phyloP scores from a whole-genome alignment of 2,329 filamentous ascomycete species.

The Cercospora sp. region DNA sequence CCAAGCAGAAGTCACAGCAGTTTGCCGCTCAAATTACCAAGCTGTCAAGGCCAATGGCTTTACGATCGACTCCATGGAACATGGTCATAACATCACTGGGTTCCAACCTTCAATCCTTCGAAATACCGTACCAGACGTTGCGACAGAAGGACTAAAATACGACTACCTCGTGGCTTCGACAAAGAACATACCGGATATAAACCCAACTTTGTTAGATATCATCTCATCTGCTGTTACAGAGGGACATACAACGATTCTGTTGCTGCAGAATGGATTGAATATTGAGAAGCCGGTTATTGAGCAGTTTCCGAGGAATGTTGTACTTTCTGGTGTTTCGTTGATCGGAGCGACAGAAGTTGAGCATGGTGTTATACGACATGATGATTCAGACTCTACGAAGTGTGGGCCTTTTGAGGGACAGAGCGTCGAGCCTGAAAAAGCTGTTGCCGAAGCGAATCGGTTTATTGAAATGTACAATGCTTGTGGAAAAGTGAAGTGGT shows the following conservation, averaged over 20 bases:
- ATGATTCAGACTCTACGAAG: slow-evolving; percentile 52
- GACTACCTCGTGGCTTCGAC: slow-evolving; percentile 60
- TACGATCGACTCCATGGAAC: slow-evolving; percentile 56
- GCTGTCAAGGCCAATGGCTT: slow-evolving; percentile 53
- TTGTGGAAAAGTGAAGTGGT: slow-evolving; percentile 46
- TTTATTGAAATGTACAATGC: slow-evolving; percentile 54
- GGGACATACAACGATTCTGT: slow-evolving; percentile 54
- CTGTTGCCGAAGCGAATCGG: slow-evolving; percentile 38
- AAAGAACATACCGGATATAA: slow-evolving; percentile 59
- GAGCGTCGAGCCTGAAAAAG: slow-evolving; percentile 33
- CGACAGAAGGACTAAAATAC: slow-evolving; percentile 40
- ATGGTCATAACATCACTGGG: slow-evolving; percentile 47
- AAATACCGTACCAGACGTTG: slow-evolving; percentile 52
- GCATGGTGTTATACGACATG: slow-evolving; percentile 54
- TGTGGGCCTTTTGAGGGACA: slow-evolving; percentile 54
- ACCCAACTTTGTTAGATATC: slow-evolving; percentile 51
- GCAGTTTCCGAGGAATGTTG: slow-evolving; percentile 53
- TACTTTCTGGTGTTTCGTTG: slow-evolving; percentile 56
- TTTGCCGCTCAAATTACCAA: slow-evolving; percentile 59
- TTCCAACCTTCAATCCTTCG: slow-evolving; percentile 42
- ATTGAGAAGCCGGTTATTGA: slow-evolving; percentile 58
- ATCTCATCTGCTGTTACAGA: slow-evolving; percentile 55
- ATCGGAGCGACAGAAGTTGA: slow-evolving; percentile 54
- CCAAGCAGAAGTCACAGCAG: slow-evolving; percentile 54
- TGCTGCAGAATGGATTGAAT: slow-evolving; percentile 65